Evolutionary conservation across 495 filamentous ascomycete genomes (phyloP), one percentile per base, ranked within the genome.

Genomic region (Trichoderma erinaceum): DNA sequence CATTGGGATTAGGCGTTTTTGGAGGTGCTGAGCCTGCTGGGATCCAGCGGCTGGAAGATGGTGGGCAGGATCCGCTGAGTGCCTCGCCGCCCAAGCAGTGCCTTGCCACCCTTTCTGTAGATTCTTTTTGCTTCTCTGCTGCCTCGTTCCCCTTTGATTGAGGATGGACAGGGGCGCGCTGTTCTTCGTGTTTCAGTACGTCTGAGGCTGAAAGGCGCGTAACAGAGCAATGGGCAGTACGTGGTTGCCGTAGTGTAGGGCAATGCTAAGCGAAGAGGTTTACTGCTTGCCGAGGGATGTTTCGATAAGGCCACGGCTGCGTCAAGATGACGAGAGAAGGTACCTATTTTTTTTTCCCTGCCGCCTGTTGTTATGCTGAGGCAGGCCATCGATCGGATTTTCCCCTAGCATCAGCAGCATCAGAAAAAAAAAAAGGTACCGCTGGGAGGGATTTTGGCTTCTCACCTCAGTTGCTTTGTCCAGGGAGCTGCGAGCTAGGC

Each of bases 351-450:
- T n/a, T n/a, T n/a, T n/a, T n/a, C n/a, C n/a, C 15, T 15, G 44
- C n/a, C 13, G 44, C 44, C n/a, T 48, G 15, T 48, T n/a, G 6
- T 16, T 15, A 13, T 15, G 44, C n/a, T n/a, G 18, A n/a, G 48
- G 50, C 43, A 56, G 50, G 21, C 18, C 43, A 56, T 56, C 50
- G 50, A 56, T 56, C 50, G 50, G 50, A 56, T 56, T 56, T 56
- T 56, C n/a, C 21, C 50, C 50, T 12, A 56, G 50, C 50, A 21
- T 25, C 18, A 56, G 50, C 8, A 56, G 50, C 16, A 56, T n/a
- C n/a, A n/a, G n/a, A 4, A 4, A 29, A 29, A 29, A 23, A 25
- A 56, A 21, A 56, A 56, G 50, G 4, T 56, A 56, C 50, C 16
- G 50, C 10, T 3, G n/a, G n/a, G n/a, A 56, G 10, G n/a, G n/a